These are phyloP conservation scores for Penicillium corylophilum DNA, from an alignment of 2,329 filamentous ascomycete species.

Conservation along the genomic window DNA sequence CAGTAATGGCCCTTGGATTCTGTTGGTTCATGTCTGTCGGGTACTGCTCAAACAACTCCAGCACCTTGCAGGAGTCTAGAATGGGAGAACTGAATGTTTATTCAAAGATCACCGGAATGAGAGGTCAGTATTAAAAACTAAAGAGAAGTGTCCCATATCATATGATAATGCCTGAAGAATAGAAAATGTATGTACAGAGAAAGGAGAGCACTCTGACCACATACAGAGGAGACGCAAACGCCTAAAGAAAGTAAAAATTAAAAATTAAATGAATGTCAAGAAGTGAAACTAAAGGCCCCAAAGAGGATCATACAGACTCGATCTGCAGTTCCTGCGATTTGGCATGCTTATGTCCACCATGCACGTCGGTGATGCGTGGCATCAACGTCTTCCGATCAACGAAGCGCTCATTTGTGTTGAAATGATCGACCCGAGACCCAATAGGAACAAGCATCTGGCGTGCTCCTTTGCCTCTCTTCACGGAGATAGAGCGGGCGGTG, in stretches of 20 bases:
- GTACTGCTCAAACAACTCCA: too few species aligned
- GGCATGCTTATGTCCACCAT: conserved; percentile 30
- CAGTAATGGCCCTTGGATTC: too few species aligned
- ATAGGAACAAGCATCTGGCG: conserved; percentile 41
- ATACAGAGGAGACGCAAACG: background rate
- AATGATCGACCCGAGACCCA: conserved; percentile 22
- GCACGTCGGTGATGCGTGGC: conserved; percentile 29
- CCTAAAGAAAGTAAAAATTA: background rate
- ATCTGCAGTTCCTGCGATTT: conserved; percentile 35
- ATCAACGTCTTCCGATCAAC: conserved; percentile 29
- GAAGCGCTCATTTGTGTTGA: conserved; percentile 30
- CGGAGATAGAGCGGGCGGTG: conserved; percentile 40
- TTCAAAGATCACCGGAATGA: too few species aligned
- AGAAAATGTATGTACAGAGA: background rate
- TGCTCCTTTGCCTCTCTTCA: conserved; percentile 28
- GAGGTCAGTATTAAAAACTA: background rate
- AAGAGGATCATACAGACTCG: conserved; percentile 24
- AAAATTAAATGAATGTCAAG: conserved; percentile 1
- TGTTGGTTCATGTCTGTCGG: too few species aligned
- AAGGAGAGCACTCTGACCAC: background rate
- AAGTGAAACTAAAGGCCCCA: background rate
- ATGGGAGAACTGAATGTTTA: too few species aligned
- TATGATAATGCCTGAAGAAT: background rate
- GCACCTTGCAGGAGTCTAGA: too few species aligned
- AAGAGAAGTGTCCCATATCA: too few species aligned